Base-by-base conservation (phyloP, 345 rosid species). In the Sonneratia caseolaris region DNA sequence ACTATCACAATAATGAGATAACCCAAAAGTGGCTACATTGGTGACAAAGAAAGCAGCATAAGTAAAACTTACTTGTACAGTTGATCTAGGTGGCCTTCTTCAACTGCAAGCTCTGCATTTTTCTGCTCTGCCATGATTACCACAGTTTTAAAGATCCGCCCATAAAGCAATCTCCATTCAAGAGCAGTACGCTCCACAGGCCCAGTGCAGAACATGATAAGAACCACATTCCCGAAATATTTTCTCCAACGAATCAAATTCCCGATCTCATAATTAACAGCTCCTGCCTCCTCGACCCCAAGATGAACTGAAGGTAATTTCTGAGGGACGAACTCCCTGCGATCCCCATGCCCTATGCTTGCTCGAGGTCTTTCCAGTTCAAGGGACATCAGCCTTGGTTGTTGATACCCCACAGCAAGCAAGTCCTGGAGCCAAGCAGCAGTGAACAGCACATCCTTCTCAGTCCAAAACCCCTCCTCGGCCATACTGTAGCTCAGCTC, bases 381-480 rank as follows among this genome's bases (percentile, higher is more conserved):
- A 18, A 96, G 43, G 11, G 99, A 86, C 99, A 96, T 92, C 73
- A 96, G 80, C 78, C 99, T 91, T 55, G 99, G 99, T 71, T 96
- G 99, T 79, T 86, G 92, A 79, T 92, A 96, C 6, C 98, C 93
- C 35, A 92, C 94, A 42, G 98, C 84, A 74, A 91, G 83, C 88
- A 96, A 88, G 79, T 96, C 99, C 77, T 96, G 94, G 75, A 96
- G 94, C 99, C 99, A 96, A 77, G 96, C 92, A 71, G 93, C 94
- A 68, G 99, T 90, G 59, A 96, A 92, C 71, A 82, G 89, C 74
- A 92, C 74, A 70, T 96, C 98, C 79, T 85, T 89, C 69, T 92
- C 96, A 0, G 87, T 86, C 99, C 99, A 96, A 82, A 92, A 96
- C 61, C 95, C 94, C 72, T 91, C 98, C 80, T 96, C 96, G 35